Evolutionary conservation across 495 filamentous ascomycete species (phyloP).

Genomic region (Cairneyella variabilis): DNA sequence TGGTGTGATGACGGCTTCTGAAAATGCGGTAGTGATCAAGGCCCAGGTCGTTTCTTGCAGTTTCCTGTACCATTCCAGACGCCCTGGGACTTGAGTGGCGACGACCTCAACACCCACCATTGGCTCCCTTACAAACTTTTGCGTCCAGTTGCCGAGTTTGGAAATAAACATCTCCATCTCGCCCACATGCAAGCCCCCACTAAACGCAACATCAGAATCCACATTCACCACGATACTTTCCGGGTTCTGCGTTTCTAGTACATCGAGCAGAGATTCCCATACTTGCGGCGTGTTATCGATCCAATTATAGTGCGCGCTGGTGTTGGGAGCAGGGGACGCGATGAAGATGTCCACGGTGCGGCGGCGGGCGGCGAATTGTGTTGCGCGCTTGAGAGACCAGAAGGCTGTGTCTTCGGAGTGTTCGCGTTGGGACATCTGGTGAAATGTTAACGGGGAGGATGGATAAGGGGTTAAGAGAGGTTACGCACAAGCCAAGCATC

Average conservation of each 20-base stretch:
- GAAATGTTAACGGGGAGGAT: background rate
- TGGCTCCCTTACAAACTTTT: slow-evolving; percentile 32
- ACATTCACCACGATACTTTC: slow-evolving; percentile 37
- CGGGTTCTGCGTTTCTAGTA: slow-evolving; percentile 31
- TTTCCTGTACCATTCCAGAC: slow-evolving; percentile 37
- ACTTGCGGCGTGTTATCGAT: slow-evolving; percentile 40
- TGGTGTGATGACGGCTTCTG: slow-evolving; percentile 37
- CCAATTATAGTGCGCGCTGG: slow-evolving; percentile 28
- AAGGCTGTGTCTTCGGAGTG: slow-evolving; percentile 47
- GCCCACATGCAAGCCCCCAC: slow-evolving; percentile 40
- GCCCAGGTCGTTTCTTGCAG: slow-evolving; percentile 46
- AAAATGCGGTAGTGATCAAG: slow-evolving; percentile 42
- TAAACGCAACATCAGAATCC: slow-evolving; percentile 36
- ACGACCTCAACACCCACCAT: slow-evolving; percentile 43
- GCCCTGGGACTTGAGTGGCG: slow-evolving; percentile 35
- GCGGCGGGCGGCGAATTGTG: slow-evolving; percentile 40
- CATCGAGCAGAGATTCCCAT: slow-evolving; percentile 30
- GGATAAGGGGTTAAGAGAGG: background rate
- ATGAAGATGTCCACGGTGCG: slow-evolving; percentile 41
- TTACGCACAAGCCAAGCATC: slow-evolving; percentile 43
- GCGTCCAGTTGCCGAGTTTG: slow-evolving; percentile 33
- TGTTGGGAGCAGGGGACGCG: slow-evolving; percentile 15
- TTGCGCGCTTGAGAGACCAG: slow-evolving; percentile 41
- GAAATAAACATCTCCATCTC: slow-evolving; percentile 32
- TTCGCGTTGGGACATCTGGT: slow-evolving; percentile 44